These are phyloP conservation scores for Pilaira anomala DNA, from an alignment of 192 early-diverging fungal species.

Conservation along the genomic window DNA sequence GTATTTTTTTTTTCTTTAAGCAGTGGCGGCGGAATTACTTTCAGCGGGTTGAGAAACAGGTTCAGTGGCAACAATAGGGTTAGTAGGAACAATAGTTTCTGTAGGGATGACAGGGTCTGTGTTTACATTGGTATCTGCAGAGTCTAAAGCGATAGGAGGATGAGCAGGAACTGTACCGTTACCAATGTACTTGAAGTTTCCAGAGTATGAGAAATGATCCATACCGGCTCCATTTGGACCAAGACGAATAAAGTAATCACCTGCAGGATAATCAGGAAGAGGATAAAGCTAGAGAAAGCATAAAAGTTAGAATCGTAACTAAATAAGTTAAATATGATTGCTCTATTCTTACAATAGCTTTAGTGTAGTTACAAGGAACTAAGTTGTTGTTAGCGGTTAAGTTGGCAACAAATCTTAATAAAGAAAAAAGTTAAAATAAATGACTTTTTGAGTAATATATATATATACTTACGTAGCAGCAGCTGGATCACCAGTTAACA, in stretches of 20 bases:
- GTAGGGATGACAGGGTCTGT: background rate
- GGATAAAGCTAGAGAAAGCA: slow-evolving; percentile 1
- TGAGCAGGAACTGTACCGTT: slow-evolving; percentile 22
- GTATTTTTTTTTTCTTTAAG: too few species aligned
- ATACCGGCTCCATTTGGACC: slow-evolving; percentile 13
- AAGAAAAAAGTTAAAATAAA: background rate
- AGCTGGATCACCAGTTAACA: slow-evolving; percentile 21
- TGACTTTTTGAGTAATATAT: too few species aligned
- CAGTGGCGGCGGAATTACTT: background rate
- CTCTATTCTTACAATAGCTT: slow-evolving; percentile 20
- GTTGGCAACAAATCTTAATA: slow-evolving; percentile 24
- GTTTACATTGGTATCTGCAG: too few species aligned
- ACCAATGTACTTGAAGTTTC: slow-evolving; percentile 29
- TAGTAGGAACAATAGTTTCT: background rate
- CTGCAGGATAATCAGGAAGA: slow-evolving; percentile 26
- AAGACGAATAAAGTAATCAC: slow-evolving; percentile 30
- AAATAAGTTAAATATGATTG: too few species aligned
- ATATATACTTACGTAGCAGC: slow-evolving; percentile 21
- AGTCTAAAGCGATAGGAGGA: background rate
- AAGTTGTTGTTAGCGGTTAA: slow-evolving; percentile 12
- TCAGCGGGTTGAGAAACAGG: background rate
- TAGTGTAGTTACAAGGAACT: slow-evolving; percentile 18
- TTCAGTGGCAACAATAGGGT: background rate
- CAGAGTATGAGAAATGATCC: slow-evolving; percentile 20
- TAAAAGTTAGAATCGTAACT: too few species aligned